phyloP scores from a whole-genome alignment of 2,329 filamentous ascomycete genomes.

The Xylaria sp. region DNA sequence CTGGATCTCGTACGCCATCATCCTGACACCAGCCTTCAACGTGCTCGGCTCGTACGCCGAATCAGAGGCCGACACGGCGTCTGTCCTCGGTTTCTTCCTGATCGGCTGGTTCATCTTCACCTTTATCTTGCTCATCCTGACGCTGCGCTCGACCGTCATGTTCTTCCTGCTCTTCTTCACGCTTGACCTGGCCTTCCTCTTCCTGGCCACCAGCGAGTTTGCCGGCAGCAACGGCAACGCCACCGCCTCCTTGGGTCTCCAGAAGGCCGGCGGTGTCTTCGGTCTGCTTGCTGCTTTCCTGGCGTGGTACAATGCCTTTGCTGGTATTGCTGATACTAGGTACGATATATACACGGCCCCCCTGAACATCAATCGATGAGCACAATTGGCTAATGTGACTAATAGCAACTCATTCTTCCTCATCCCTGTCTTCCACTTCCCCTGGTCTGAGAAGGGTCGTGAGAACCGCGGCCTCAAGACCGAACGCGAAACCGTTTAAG shows the following conservation, averaged over 20 bases:
- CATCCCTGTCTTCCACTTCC: slow-evolving; percentile 92
- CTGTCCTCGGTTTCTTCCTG: slow-evolving; percentile 78
- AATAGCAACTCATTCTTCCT: slow-evolving; percentile 86
- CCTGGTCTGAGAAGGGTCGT: slow-evolving; percentile 85
- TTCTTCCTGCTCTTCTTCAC: slow-evolving; percentile 83
- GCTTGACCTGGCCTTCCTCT: slow-evolving; percentile 79
- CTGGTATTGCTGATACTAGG: slow-evolving; percentile 80
- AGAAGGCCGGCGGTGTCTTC: slow-evolving; percentile 79
- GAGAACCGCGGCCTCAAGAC: slow-evolving; percentile 66
- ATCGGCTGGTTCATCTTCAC: slow-evolving; percentile 89
- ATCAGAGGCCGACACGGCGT: slow-evolving; percentile 58
- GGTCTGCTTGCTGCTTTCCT: slow-evolving; percentile 83
- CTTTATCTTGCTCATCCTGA: slow-evolving; percentile 76
- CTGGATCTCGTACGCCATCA: slow-evolving; percentile 80
- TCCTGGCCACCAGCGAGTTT: slow-evolving; percentile 73
- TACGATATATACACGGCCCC: slow-evolving; percentile 52
- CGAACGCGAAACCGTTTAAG: slow-evolving; percentile 53
- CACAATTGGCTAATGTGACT: slow-evolving; percentile 15
- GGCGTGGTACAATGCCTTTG: slow-evolving; percentile 88
- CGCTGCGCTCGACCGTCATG: slow-evolving; percentile 78
- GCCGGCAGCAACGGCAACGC: slow-evolving; percentile 62
- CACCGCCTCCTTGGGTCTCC: slow-evolving; percentile 59
- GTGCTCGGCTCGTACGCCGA: slow-evolving; percentile 63
- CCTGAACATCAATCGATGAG: not conserved
- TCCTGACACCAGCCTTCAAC: slow-evolving; percentile 74